Evolutionary conservation across 495 filamentous ascomycete species (phyloP), one percentile per base, ranked within the genome.

Genomic region (Daldinia loculata): DNA sequence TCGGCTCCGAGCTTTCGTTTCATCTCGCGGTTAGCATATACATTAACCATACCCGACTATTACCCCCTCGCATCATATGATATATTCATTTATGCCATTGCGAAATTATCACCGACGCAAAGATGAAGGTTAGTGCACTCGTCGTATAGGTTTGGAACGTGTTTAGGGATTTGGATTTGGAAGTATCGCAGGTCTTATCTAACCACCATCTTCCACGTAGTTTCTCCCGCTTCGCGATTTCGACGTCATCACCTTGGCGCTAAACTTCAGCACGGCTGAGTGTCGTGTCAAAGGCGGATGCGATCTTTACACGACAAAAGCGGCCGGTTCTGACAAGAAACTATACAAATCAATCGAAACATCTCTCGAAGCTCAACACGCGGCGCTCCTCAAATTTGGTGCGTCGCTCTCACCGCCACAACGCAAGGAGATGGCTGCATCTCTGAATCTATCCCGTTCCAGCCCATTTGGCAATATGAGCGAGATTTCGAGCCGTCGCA

Each of bases 301-400:
- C 83, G 95, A 99, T 78, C 87, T 98, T 19, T 99, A 97, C 84
- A 98, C 93, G 7, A 98, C 94, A 38, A 98, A 98, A 81, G 93
- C 95, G 14, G 93, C 95, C 48, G 92, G 94, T 39, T 86, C 88
- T 72, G 96, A 99, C 80, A 97, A 97, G 84, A 98, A 97, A 65
- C 84, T 98, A 3, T 98, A 98, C 86, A 95, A 95, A 78, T 89
- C 90, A 68, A 97, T 99, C 77, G 93, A 97, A 72, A 86, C 92
- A 63, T 91, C 89, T 2, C 89, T 99, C 32, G 92, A 97, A 70
- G 87, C 89, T 17, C 93, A 97, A 77, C 93, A 98, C 84, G 92
- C 94, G 72, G 91, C 93, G 2, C 87, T 95, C 6, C 82, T 97
- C 30, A 91, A 92, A 29, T 84, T 97, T 17, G 92, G 93, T 9